These are phyloP conservation scores for Penicillium nordicum DNA, from an alignment of 2,329 filamentous ascomycete species.

Conservation along the genomic window DNA sequence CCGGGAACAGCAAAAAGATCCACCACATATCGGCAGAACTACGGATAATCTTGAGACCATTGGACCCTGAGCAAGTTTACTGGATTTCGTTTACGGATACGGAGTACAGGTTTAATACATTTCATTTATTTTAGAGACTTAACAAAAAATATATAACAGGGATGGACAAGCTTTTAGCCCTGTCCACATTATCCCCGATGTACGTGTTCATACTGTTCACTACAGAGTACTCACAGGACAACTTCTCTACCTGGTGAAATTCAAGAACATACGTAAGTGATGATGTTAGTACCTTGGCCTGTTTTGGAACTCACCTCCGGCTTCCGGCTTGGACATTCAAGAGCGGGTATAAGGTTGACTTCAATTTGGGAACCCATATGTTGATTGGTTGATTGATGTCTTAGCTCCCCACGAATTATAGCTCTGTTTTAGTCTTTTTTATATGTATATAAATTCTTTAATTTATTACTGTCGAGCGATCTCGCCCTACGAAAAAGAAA, in stretches of 20 bases:
- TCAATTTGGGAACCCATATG: not conserved
- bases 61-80: conserved; percentile 4
- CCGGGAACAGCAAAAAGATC: conserved; percentile 10
- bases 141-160: not conserved
- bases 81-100: not conserved
- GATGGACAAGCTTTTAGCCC: conserved; percentile 15
- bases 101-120: not conserved
- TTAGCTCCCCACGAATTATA: not conserved
- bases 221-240: not conserved
- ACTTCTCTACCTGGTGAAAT: not conserved
- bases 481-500: conserved; percentile 5
- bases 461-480: conserved; percentile 1
- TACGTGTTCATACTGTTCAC: not conserved
- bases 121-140: not conserved
- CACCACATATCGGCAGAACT: conserved; percentile 22
- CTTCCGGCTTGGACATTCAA: conserved; percentile 15
- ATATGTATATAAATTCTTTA: not conserved
- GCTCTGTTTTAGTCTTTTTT: not conserved
- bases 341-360: conserved; percentile 6
- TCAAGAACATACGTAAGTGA: conserved; percentile 25
- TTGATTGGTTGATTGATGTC: conserved; percentile 2
- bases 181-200: not conserved
- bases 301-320: conserved; percentile 17
- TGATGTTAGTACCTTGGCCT: conserved; percentile 20
- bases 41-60: conserved; percentile 12